Base-by-base conservation (phyloP, 768 basidiomycete species). In the Phallus indusiatus region DNA sequence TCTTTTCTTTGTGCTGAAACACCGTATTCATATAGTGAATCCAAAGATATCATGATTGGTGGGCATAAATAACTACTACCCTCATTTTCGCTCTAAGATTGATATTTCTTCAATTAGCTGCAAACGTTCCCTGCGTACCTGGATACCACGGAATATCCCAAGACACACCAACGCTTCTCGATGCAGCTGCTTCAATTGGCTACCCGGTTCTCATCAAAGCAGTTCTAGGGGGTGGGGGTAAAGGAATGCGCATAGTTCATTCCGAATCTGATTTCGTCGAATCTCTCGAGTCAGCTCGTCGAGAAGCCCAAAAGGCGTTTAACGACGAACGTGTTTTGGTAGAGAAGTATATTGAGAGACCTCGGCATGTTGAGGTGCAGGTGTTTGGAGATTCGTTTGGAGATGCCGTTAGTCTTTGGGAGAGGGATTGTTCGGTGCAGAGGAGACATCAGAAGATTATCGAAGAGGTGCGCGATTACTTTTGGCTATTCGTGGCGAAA, bases 121-220 rank as follows among this genome's bases (percentile, higher is more conserved):
- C 94, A 59, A 85, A 85, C 0, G 94, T 97, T 1, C 92, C 93
- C 1, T 94, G 92, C 68, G 88, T 97, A 5, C 94, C 94, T 48
- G 94, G 94, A 0, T 97, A 95, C 73, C 94, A 97, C 63, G 91
- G 90, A 22, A 71, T 78, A 3, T 82, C 90, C 47, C 94, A 96
- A 74, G 81, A 88, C 62, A 81, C 84, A 1, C 68, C 77, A n/a
- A 79, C 83, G 62, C 79, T 96, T 21, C 81, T 79, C 52, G 64
- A 72, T n/a, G 78, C 88, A 67, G 86, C 93, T 0, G 73, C 82
- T 66, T 73, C 81, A 60, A 90, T 94, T 33, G 90, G 88, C 11
- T 95, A 90, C 67, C 94, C 94, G 24, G 88, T 95, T 1, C 75
- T 97, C 28, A 96, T 97, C 72, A 97, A 97, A 68, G 94, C 94